These are phyloP conservation scores for Beta corolliflora DNA, from an alignment of 179 eudicot genomes.

Conservation along the genomic window DNA sequence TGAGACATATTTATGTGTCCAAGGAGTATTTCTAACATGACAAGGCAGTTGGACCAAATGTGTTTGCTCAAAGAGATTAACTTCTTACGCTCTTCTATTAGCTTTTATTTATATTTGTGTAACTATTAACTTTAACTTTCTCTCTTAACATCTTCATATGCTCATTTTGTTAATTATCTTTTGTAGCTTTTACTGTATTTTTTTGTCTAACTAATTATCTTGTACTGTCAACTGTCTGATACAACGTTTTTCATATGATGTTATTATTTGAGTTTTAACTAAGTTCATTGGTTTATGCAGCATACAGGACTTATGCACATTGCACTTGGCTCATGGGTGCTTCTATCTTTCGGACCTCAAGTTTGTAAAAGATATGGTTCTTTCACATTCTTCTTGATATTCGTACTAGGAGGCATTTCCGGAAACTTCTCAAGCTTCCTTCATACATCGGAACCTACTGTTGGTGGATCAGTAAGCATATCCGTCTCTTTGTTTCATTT, in stretches of 20 bases:
- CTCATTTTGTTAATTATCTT: no score
- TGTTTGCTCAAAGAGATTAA: no score
- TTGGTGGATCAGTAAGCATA: constrained; percentile 78
- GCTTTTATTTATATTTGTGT: no score
- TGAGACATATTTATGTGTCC: no score
- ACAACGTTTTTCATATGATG: no score
- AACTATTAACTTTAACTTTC: no score
- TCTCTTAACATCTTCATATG: no score
- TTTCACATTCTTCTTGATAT: constrained; percentile 74
- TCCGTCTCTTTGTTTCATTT: not conserved
- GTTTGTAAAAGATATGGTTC: constrained; percentile 71
- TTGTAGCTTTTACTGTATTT: no score
- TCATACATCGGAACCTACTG: constrained; percentile 79
- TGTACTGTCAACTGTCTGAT: no score
- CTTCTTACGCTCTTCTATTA: no score
- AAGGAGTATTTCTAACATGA: not conserved
- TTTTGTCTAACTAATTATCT: no score
- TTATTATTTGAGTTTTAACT: not conserved
- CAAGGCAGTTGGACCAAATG: no score
- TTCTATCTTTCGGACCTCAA: constrained; percentile 67
- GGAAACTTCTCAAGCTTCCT: constrained; percentile 81
- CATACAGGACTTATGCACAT: constrained; percentile 71
- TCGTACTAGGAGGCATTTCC: constrained; percentile 75
- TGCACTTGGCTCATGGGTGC: constrained; percentile 69
- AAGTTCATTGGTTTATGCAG: constrained; percentile 36